Conservation (phyloP, 352 stramenopile genomes). For the Globisporangium paroecandrum region DNA sequence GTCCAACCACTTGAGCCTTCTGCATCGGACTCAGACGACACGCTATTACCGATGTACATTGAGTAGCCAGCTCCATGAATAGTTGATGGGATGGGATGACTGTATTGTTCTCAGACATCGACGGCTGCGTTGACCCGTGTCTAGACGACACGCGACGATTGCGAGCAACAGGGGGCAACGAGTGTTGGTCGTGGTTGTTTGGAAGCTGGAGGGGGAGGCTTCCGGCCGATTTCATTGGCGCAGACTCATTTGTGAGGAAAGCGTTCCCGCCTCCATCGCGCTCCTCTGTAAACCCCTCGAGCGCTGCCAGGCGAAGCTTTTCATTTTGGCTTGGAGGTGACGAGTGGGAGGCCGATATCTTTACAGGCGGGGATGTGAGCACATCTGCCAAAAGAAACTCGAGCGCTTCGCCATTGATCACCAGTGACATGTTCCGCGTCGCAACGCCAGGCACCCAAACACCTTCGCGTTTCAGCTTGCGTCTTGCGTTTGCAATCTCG, state of each 20-base stretch:
- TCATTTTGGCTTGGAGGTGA: constrained; percentile 16
- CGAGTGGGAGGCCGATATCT: not conserved
- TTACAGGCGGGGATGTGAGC: constrained; percentile 13
- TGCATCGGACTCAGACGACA: constrained; percentile 90
- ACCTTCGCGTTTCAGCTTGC: constrained; percentile 74
- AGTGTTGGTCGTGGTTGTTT: constrained; percentile 14
- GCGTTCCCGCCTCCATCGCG: constrained; percentile 10
- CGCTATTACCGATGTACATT: constrained; percentile 85
- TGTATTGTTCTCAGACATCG: constrained; percentile 19
- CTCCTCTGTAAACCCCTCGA: constrained; percentile 30
- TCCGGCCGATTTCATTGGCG: constrained; percentile 50
- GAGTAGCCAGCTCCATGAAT: constrained; percentile 81
- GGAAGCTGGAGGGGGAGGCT: constrained; percentile 32
- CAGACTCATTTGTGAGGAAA: constrained; percentile 30
- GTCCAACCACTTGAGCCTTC: constrained; percentile 91
- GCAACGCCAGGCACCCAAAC: constrained; percentile 75
- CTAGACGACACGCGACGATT: constrained; percentile 27
- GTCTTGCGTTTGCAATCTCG: constrained; percentile 68
- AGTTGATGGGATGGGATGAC: constrained; percentile 48
- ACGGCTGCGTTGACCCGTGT: constrained; percentile 39
- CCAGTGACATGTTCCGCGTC: constrained; percentile 69
- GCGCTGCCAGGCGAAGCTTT: constrained; percentile 8
- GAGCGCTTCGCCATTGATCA: constrained; percentile 81
- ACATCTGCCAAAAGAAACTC: constrained; percentile 63
- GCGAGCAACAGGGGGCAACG: not conserved